A percentile compares a stretch with the other conserved stretches of the same genome.
These are phyloP conservation scores for Lophiostoma macrostomum DNA, from an alignment of 495 filamentous ascomycete genomes.

Conservation along the genomic window DNA sequence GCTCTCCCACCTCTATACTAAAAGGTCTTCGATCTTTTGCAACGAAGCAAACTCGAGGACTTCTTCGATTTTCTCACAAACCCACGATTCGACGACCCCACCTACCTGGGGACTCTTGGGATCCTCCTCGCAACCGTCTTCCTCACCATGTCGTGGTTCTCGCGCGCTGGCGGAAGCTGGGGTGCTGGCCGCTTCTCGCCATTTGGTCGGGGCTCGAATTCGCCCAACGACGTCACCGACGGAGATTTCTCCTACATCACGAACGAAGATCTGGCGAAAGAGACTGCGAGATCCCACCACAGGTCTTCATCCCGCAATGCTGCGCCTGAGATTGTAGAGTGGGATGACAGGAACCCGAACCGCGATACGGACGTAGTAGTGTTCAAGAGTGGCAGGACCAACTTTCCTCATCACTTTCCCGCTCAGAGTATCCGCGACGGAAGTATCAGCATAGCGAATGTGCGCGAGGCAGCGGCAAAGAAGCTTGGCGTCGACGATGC, in stretches of 20 bases:
- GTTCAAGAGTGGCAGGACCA: slow-evolving; percentile 66
- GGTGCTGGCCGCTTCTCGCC: slow-evolving; percentile 47
- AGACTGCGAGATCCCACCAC: not conserved
- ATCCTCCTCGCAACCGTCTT: slow-evolving; percentile 53
- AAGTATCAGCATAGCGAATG: slow-evolving; percentile 62
- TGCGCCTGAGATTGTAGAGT: slow-evolving; percentile 33
- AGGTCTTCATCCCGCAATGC: slow-evolving; percentile 45
- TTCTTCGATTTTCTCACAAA: slow-evolving; percentile 11
- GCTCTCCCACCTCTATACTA: not conserved
- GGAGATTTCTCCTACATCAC: slow-evolving; percentile 81
- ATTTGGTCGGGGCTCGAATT: slow-evolving; percentile 48
- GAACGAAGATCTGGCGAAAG: slow-evolving; percentile 52
- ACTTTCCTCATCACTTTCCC: slow-evolving; percentile 75
- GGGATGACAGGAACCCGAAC: slow-evolving; percentile 34
- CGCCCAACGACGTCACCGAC: slow-evolving; percentile 58
- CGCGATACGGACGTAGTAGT: slow-evolving; percentile 71
- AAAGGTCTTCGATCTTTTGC: slow-evolving; percentile 4
- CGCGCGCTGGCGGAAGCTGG: slow-evolving; percentile 45
- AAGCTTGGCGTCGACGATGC: slow-evolving; percentile 59
- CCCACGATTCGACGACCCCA: slow-evolving; percentile 28
- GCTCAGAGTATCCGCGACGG: slow-evolving; percentile 80
- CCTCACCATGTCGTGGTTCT: slow-evolving; percentile 62
- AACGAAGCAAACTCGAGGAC: slow-evolving; percentile 3
- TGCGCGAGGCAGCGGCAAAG: slow-evolving; percentile 62
- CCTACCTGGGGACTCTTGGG: slow-evolving; percentile 39